Percentiles rank a stretch among this genome's conserved stretches.
Evolutionary conservation across 345 rosid genomes (phyloP).

Genomic region (Pugionium cornutum): DNA sequence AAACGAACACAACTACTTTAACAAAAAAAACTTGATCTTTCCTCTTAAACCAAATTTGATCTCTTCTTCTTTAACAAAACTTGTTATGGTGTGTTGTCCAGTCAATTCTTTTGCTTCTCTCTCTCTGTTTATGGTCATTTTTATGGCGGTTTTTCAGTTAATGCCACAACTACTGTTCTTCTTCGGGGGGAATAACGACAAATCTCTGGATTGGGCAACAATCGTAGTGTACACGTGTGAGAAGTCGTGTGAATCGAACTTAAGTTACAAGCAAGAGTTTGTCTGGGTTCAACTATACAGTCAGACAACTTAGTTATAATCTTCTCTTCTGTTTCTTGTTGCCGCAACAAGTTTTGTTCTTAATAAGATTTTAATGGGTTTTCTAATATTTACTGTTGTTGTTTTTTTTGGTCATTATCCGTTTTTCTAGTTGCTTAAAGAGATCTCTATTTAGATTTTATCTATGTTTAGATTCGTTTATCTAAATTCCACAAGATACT

Average conservation of each 20-base stretch:
- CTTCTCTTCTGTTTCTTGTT: slow-evolving; percentile 2
- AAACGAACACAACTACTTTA: too few species aligned
- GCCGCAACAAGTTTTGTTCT: slow-evolving; percentile 34
- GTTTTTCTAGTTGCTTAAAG: too few species aligned
- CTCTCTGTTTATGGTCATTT: slow-evolving; percentile 14
- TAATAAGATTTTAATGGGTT: neutral
- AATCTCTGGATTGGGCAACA: slow-evolving; percentile 93
- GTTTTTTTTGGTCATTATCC: neutral
- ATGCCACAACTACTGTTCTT: slow-evolving; percentile 80
- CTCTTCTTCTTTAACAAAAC: neutral
- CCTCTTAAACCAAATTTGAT: neutral
- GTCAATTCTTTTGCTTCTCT: slow-evolving; percentile 15
- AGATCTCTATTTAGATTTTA: too few species aligned
- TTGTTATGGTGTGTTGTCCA: neutral
- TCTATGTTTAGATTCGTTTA: too few species aligned
- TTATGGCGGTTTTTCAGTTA: slow-evolving; percentile 47
- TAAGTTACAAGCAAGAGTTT: slow-evolving; percentile 70
- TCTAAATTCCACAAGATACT: too few species aligned
- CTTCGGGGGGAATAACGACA: slow-evolving; percentile 64
- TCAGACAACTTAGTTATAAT: slow-evolving; percentile 31
- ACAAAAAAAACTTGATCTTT: neutral
- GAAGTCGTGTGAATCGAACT: slow-evolving; percentile 65
- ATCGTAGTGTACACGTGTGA: slow-evolving; percentile 69
- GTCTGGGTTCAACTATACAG: slow-evolving; percentile 73
- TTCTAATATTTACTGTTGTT: neutral